Percentiles rank a stretch among this genome's conserved stretches.
phyloP scores from a whole-genome alignment of 2,329 filamentous ascomycete species.

The Parafenestella ontariensis region DNA sequence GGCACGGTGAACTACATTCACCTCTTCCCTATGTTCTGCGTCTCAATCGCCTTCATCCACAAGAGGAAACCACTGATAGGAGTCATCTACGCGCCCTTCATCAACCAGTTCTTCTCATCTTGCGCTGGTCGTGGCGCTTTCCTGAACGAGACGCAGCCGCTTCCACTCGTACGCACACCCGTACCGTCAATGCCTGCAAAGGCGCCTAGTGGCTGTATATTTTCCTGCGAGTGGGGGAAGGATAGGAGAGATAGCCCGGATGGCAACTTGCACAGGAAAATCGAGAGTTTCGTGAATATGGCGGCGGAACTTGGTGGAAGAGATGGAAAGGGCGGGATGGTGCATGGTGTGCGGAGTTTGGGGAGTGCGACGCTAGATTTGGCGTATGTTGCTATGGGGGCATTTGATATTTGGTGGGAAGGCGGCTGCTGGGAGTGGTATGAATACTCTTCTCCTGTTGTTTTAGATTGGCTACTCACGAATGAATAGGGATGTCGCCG shows the following conservation, averaged over 20 bases:
- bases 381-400: slow-evolving; percentile 76
- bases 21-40: slow-evolving; percentile 81
- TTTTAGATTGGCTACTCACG: slow-evolving; percentile 12
- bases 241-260: slow-evolving; percentile 71
- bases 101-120: slow-evolving; percentile 73
- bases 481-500: slow-evolving; percentile 71
- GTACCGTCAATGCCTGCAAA: slow-evolving; percentile 67
- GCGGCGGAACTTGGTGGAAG: slow-evolving; percentile 70
- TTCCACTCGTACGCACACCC: slow-evolving; percentile 70
- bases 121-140: slow-evolving; percentile 72
- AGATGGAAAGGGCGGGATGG: slow-evolving; percentile 76
- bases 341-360: slow-evolving; percentile 75
- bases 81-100: slow-evolving; percentile 74
- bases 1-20: slow-evolving; percentile 83
- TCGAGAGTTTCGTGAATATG: slow-evolving; percentile 78
- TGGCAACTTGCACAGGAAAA: slow-evolving; percentile 74
- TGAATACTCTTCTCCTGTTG: not conserved
- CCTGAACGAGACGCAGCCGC: slow-evolving; percentile 67
- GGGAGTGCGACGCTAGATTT: slow-evolving; percentile 77
- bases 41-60: slow-evolving; percentile 74
- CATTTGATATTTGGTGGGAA: slow-evolving; percentile 84
- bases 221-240: slow-evolving; percentile 82
- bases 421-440: slow-evolving; percentile 82
- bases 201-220: slow-evolving; percentile 73
- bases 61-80: slow-evolving; percentile 68